phyloP scores from a whole-genome alignment of 352 stramenopile genomes.

The Phytophthora macrochlamydospora region DNA sequence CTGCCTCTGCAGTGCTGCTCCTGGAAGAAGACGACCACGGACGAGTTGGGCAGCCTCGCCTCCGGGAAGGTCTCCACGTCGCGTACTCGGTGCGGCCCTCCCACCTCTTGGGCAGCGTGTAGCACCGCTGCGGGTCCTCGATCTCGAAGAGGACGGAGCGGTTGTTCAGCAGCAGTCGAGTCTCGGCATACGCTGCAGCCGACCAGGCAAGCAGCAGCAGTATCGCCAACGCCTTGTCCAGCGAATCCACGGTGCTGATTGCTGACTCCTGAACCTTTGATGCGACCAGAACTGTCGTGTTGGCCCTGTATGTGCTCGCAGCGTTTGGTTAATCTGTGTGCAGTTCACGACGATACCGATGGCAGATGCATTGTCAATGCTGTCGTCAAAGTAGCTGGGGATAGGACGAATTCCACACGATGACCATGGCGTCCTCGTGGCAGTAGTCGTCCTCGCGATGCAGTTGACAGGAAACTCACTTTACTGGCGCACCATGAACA shows the following conservation, averaged over 20 bases:
- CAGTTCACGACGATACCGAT: too few relatives aligned
- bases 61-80: not conserved
- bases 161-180: not conserved
- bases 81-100: not conserved
- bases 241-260: too few relatives aligned
- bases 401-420: not conserved
- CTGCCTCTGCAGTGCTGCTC: not conserved
- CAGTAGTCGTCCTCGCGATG: too few relatives aligned
- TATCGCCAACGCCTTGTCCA: not conserved
- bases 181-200: not conserved
- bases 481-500: slow-evolving; percentile 15
- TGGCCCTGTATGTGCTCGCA: too few relatives aligned
- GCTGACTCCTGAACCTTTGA: too few relatives aligned
- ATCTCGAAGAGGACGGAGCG: not conserved
- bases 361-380: not conserved
- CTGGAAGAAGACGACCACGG: not conserved
- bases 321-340: too few relatives aligned
- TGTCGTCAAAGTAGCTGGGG: not conserved
- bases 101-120: not conserved
- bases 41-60: not conserved
- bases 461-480: slow-evolving; percentile 7
- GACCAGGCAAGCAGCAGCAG: not conserved
- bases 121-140: not conserved
- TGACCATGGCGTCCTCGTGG: not conserved
- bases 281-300: too few relatives aligned